A percentile compares a stretch with the other conserved stretches of the same genome.
Conservation (phyloP, 225 moss, liverwort and hornwort genomes). For the Physcomitrellopsis africana region DNA sequence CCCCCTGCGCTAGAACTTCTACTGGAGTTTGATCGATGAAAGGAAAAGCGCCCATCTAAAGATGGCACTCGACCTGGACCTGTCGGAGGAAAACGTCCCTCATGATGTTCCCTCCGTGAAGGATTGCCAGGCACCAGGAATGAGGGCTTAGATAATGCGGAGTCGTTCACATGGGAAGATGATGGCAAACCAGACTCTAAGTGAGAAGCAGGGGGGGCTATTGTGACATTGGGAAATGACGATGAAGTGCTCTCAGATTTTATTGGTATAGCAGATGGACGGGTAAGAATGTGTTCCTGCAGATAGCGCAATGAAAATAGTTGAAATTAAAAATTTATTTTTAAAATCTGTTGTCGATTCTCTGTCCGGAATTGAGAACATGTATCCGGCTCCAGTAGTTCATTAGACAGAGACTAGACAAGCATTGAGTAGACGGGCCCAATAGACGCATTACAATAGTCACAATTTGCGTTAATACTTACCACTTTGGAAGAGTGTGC, state of each 20-base stretch:
- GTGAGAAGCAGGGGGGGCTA: slow-evolving; percentile 33
- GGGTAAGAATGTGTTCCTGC: slow-evolving; percentile 63
- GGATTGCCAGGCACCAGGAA: slow-evolving; percentile 52
- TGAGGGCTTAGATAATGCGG: slow-evolving; percentile 57
- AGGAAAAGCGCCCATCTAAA: slow-evolving; percentile 66
- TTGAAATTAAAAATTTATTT: slow-evolving; percentile 11
- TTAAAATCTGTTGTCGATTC: background rate
- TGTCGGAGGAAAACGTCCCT: slow-evolving; percentile 59
- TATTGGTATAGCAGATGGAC: slow-evolving; percentile 56
- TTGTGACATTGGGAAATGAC: slow-evolving; percentile 43
- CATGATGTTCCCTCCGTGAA: slow-evolving; percentile 65
- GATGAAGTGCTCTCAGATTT: slow-evolving; percentile 59
- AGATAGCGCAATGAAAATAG: slow-evolving; percentile 11
- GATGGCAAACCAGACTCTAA: slow-evolving; percentile 50
- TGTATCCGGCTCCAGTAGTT: slow-evolving; percentile 9
- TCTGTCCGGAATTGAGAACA: slow-evolving; percentile 14
- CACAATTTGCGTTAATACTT: background rate
- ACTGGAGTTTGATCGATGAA: slow-evolving; percentile 72
- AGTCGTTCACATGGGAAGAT: slow-evolving; percentile 55
- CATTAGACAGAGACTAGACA: background rate
- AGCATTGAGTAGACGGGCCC: background rate
- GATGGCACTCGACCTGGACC: slow-evolving; percentile 56
- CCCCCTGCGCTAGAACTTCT: slow-evolving; percentile 72
- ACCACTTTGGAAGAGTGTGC: slow-evolving; percentile 65
- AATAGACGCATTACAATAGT: slow-evolving; percentile 1